These are phyloP conservation scores for Bipolaris cookei DNA, from an alignment of 2,329 filamentous ascomycete genomes.

Conservation along the genomic window DNA sequence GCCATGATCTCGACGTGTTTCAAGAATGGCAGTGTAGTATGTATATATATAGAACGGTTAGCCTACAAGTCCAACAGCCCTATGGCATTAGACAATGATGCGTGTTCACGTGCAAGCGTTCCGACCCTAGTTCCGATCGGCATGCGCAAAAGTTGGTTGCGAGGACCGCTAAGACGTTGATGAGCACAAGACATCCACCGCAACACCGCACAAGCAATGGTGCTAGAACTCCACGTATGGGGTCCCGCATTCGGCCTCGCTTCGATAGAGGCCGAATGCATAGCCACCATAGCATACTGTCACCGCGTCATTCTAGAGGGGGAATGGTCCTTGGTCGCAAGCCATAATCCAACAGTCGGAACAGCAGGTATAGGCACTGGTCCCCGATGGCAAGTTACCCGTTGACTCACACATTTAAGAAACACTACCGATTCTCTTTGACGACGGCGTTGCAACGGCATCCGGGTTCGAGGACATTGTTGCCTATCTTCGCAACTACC, in stretches of 20 bases:
- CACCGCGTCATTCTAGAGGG: slow-evolving; percentile 64
- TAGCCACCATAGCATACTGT: slow-evolving; percentile 81
- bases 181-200: slow-evolving; percentile 1
- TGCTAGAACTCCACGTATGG: slow-evolving; percentile 84
- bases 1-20: slow-evolving; percentile 65
- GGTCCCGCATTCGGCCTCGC: slow-evolving; percentile 86
- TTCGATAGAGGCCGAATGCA: slow-evolving; percentile 89
- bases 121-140: slow-evolving; percentile 20
- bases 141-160: slow-evolving; percentile 12
- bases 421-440: slow-evolving; percentile 63
- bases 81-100: slow-evolving; percentile 12
- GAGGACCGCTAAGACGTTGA: background rate
- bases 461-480: slow-evolving; percentile 69
- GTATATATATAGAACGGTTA: background rate
- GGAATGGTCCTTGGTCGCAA: slow-evolving; percentile 51
- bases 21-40: background rate
- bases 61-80: background rate
- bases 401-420: slow-evolving; percentile 47
- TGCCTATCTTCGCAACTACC: slow-evolving; percentile 57
- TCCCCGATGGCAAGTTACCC: background rate
- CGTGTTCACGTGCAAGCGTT: slow-evolving; percentile 30
- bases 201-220: slow-evolving; percentile 42
- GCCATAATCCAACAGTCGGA: slow-evolving; percentile 70
- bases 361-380: slow-evolving; percentile 58
- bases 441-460: slow-evolving; percentile 60